A percentile compares a stretch with the other conserved stretches of the same genome.
phyloP scores from a whole-genome alignment of 164 flowering plant genomes.

The Vitis vinifera region DNA sequence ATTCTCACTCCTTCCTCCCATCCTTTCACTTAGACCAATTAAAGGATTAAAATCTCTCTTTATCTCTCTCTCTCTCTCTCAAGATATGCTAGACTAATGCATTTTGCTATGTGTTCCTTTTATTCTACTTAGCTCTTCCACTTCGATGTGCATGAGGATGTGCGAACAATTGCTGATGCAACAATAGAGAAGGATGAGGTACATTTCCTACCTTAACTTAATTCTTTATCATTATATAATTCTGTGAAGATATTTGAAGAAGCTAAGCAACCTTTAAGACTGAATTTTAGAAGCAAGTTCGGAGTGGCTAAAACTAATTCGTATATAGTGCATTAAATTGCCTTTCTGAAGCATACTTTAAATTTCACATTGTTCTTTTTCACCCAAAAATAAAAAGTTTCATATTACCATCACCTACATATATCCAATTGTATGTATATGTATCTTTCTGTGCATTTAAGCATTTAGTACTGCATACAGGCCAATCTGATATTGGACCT shows the following conservation, averaged over 20 bases:
- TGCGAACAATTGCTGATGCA: slow-evolving; percentile 95
- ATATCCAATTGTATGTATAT: too few species aligned
- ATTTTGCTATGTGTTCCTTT: slow-evolving; percentile 1
- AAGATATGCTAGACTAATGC: background rate
- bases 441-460: too few species aligned
- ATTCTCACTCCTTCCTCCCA: too few species aligned
- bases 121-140: slow-evolving; percentile 74
- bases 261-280: background rate
- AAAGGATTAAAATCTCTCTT: background rate
- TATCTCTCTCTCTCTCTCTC: background rate
- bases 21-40: too few species aligned
- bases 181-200: slow-evolving; percentile 99
- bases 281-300: background rate
- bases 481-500: too few species aligned
- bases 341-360: too few species aligned
- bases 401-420: too few species aligned
- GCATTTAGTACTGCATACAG: too few species aligned
- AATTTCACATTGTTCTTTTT: too few species aligned
- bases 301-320: background rate
- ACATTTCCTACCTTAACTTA: slow-evolving; percentile 3
- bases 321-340: background rate
- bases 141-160: slow-evolving; percentile 98
- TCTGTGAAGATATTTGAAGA: background rate
- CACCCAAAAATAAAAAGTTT: too few species aligned
- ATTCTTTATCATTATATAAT: background rate